Base-by-base conservation (phyloP, 2,329 filamentous ascomycete species). In the Neonectria magnoliae region DNA sequence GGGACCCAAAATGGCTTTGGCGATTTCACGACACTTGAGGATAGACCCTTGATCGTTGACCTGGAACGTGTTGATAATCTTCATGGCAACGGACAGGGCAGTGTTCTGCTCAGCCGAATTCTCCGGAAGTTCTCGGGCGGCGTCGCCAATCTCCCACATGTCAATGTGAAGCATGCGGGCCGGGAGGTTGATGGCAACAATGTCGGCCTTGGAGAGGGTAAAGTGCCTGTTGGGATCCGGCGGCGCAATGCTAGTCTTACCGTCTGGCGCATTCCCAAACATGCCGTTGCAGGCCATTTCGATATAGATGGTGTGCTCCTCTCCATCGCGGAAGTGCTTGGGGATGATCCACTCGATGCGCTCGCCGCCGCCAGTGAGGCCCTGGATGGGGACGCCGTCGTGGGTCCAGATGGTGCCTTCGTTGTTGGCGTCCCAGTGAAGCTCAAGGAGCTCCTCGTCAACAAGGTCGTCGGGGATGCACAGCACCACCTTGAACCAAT, bases 261-360 rank as follows among this genome's bases (percentile, higher is more conserved):
- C 93, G 20, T 91, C 91, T 0, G 91, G 86, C 0, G 94, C 91
- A 77, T 97, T 97, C 72, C 96, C 96, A 81, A 98, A 98, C 94
- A 98, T 98, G 79, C 91, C 90, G 78, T 99, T 99, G 81, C 96
- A 98, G 20, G 96, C 96, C 93, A 98, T 97, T 82, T 99, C 96
- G 69, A 99, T 91, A 79, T 98, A 99, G 73, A 99, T 92, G 18
- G 86, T 89, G 78, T 98, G 94, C 74, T 94, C 88, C 77, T 95
- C 90, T 57, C 93, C 94, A 77, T 97, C 93, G 66, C 92, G 88
- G 81, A 92, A 97, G 16, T 84, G 83, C 55, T 93, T 84, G 9
- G 96, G 95, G 48, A 99, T 84, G 64, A 97, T 89, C 94, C 95
- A 99, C 80, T 98, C 94, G 16, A 90, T 87, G 58, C 96, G 88